These are phyloP conservation scores for Schizosaccharomyces lindneri DNA, from an alignment of 805 yeast genomes.

Conservation along the genomic window DNA sequence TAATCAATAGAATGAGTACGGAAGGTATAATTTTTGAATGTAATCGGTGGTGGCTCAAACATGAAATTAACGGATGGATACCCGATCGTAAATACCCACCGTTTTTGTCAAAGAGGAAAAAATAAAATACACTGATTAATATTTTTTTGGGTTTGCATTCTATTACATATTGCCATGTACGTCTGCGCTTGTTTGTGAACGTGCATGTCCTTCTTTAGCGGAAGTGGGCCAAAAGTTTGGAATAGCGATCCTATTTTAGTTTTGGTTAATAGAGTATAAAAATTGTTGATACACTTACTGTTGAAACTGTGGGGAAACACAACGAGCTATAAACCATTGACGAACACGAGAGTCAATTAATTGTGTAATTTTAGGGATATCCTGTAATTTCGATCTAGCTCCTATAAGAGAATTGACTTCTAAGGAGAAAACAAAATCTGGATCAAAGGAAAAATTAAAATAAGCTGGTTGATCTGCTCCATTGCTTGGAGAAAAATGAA, in stretches of 20 bases:
- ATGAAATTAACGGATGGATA: neutral
- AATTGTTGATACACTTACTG: slow-evolving; percentile 14
- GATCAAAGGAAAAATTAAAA: slow-evolving; percentile 68
- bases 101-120: neutral
- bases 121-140: neutral
- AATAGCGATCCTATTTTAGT: neutral
- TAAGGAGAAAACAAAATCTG: slow-evolving; percentile 75
- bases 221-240: slow-evolving; percentile 1
- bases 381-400: slow-evolving; percentile 71
- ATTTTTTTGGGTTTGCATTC: too few relatives aligned
- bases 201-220: neutral
- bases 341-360: slow-evolving; percentile 60
- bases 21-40: neutral
- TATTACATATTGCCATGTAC: too few relatives aligned
- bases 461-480: slow-evolving; percentile 22
- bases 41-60: slow-evolving; percentile 1
- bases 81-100: neutral
- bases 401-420: slow-evolving; percentile 77
- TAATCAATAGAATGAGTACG: neutral
- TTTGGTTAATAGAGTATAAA: neutral
- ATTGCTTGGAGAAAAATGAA: neutral
- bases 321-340: slow-evolving; percentile 75
- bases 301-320: slow-evolving; percentile 84
- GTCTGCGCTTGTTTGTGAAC: neutral
- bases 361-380: slow-evolving; percentile 74